Conservation (phyloP, 805 yeast species). For the Aciculoconidium aculeatum region DNA sequence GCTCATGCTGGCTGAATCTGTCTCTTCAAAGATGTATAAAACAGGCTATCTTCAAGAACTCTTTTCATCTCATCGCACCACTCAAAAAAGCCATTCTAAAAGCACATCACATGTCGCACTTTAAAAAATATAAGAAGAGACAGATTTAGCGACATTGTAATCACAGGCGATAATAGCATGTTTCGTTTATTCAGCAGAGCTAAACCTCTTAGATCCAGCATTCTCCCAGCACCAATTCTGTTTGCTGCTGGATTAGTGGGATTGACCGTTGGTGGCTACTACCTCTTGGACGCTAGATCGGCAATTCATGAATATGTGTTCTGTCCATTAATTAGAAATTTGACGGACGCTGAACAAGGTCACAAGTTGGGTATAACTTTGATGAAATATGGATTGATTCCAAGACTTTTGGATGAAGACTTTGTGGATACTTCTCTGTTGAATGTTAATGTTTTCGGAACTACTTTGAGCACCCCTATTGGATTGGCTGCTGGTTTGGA, state of each 20-base stretch:
- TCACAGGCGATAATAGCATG: conserved; percentile 1
- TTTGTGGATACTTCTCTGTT: conserved; percentile 40
- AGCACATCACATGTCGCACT: conserved; percentile 4
- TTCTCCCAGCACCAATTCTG: conserved; percentile 16
- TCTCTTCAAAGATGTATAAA: no score
- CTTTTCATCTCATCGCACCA: conserved; percentile 4
- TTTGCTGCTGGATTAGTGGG: conserved; percentile 16
- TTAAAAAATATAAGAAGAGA: neutral
- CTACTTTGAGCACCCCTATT: conserved; percentile 66
- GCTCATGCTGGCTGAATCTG: conserved; percentile 2
- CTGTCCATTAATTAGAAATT: conserved; percentile 67
- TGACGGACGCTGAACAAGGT: conserved; percentile 81
- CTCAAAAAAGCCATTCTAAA: conserved; percentile 2
- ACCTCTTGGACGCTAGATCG: conserved; percentile 71
- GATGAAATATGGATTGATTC: conserved; percentile 65
- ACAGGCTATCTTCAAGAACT: no score
- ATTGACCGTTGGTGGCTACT: conserved; percentile 41
- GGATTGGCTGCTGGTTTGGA: conserved; percentile 97
- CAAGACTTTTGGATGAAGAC: conserved; percentile 50
- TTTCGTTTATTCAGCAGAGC: conserved; percentile 7
- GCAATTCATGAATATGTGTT: conserved; percentile 74
- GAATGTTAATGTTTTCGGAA: conserved; percentile 60
- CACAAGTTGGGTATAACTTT: conserved; percentile 69
- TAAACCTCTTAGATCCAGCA: conserved; percentile 11
- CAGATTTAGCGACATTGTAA: neutral